Evolutionary conservation across 1,139 yeast genomes (phyloP).

Genomic region (Torulaspora globosa): DNA sequence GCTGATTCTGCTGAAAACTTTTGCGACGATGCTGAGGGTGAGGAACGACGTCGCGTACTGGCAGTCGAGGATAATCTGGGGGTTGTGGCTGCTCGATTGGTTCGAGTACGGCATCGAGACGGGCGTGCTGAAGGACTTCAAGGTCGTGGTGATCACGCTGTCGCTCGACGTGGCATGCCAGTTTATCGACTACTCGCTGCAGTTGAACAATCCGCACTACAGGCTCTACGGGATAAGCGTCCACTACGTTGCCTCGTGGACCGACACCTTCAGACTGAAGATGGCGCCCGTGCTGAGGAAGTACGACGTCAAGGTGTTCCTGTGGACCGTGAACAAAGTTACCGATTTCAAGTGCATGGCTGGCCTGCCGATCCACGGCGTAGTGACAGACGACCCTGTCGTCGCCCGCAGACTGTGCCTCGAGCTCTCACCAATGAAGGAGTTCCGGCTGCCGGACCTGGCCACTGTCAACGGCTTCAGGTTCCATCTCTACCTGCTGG

Average conservation of each 20-base stretch:
- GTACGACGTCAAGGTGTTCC: conserved; percentile 52
- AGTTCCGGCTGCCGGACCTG: conserved; percentile 23
- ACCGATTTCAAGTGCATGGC: conserved; percentile 41
- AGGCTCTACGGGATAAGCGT: conserved; percentile 46
- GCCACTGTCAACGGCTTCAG: conserved; percentile 29
- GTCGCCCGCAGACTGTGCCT: conserved; percentile 19
- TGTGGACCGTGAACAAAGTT: conserved; percentile 75
- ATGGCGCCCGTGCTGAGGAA: conserved; percentile 39
- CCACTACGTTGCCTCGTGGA: conserved; percentile 41
- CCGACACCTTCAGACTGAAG: conserved; percentile 40
- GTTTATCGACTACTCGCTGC: conserved; percentile 36
- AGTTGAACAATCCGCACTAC: conserved; percentile 38
- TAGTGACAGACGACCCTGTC: conserved; percentile 57
- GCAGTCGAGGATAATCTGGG: conserved; percentile 66
- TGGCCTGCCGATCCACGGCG: conserved; percentile 52
- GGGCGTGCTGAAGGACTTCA: conserved; percentile 42
- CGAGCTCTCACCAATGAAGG: conserved; percentile 13
- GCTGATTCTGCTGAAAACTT: conserved; percentile 50
- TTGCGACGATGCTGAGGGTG: conserved; percentile 47
- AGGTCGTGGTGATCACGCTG: conserved; percentile 52
- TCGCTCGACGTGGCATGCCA: conserved; percentile 39
- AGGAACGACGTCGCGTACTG: conserved; percentile 57
- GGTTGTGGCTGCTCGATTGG: conserved; percentile 74
- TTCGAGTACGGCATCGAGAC: conserved; percentile 48
- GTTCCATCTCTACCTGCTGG: conserved; percentile 21